Base-by-base conservation (phyloP, 805 yeast species). In the Yamadazyma ubonensis region DNA sequence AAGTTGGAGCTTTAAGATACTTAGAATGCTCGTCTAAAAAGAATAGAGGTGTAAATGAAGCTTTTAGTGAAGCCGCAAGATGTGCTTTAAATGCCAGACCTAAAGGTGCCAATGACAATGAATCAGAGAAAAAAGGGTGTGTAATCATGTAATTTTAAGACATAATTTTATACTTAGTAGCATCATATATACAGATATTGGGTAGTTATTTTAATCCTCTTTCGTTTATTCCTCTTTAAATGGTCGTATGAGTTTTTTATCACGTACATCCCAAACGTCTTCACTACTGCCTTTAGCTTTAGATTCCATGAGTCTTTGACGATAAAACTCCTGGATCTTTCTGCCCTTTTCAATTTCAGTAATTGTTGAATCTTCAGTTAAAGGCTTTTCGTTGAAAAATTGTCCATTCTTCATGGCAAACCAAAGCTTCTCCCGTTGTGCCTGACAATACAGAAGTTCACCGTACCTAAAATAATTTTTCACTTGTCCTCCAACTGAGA, bases 21-120 rank as follows among this genome's bases (percentile, higher is more conserved):
- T 73, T 93, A 57, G 99, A 93, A 64, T 93, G 99, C 67, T 86
- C 96, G 19, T 98, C 99, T 5, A 93, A 90, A 71, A 82, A 84
- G 61, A 91, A 90, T 63, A 79, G 95, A 57, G 99, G 99, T 50
- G 99, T 93, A n/a, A 93, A 95, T 57, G 99, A 93, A 67, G 98
- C 97, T 7, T 93, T 93, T 60, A 89, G 97, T 0, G 99, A 93
- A 66, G 99, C 98, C 31, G 96, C 98, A 6, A 81, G 99, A 61
- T 90, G 96, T 56, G 98, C 97, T 2, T 73, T 91, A 51, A 83
- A 86, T 46, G 96, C 96, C 10, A 86, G 79, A 57, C 86, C 95
- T 36, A 86, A 81, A 65, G 91, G 90, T 39, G 48, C 47, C 31
- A 67, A 68, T 46, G 75, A 72, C 40, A 74, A 71, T 39, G 71